Base-by-base conservation (phyloP, 2,329 filamentous ascomycete species). In the Alternaria tenuissima region DNA sequence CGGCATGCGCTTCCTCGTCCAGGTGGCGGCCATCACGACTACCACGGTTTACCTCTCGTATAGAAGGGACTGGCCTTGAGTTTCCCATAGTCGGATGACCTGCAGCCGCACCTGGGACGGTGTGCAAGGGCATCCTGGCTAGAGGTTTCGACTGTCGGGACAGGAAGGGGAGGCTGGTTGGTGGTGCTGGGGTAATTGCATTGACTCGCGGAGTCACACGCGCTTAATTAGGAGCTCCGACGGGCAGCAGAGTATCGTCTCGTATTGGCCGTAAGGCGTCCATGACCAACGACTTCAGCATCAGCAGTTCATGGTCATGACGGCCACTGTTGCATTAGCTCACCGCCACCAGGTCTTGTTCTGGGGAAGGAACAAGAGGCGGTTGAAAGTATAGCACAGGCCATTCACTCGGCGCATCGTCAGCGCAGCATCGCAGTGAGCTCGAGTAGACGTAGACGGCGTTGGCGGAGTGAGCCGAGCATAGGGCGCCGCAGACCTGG, bases 211-310 rank as follows among this genome's bases (percentile, higher is more conserved):
- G 30, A 22, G 16, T 20, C 22, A 7, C 22, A 36, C 46, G 46
- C 46, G 46, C 46, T 49, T 49, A 49, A 38, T 24, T 49, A 49
- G 46, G 46, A 49, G 46, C 30, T 38, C 46, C 32, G 46, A 49
- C 12, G 20, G 46, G 20, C 30, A 49, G 20, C 46, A 5, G 26
- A 3, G 30, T 36, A 32, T 22, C 9, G 20, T 36, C 46, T 34
- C 46, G 46, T 49, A 49, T 49, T 49, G 46, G 46, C 46, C 7
- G 46, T 49, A 20, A 38, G 46, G 30, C 46, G 46, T 36, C 30
- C 46, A 48, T 36, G 46, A 18, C 46, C 3, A 18, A 24, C 30
- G 22, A 30, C 28, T 30, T 30, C 28, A 48, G 18, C 32, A 36
- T 38, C 46, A 36, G 46, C 46, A 49, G 32, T 14, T 38, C 46